phyloP scores from a whole-genome alignment of 345 rosid species.

The Dimocarpus longan region DNA sequence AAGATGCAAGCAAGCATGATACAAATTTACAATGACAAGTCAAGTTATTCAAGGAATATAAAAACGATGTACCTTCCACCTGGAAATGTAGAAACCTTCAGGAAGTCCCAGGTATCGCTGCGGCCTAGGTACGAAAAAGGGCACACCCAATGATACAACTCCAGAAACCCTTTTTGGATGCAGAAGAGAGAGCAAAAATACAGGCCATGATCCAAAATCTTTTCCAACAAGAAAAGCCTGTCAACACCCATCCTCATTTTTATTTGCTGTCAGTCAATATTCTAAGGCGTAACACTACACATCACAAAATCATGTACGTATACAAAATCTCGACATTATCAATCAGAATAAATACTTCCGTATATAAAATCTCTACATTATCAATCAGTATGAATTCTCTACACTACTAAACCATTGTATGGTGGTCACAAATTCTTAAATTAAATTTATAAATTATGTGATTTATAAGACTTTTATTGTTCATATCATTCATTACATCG shows the following conservation, averaged over 20 bases:
- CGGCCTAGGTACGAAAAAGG: conserved; percentile 33
- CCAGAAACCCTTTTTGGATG: conserved; percentile 39
- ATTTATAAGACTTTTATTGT: too few relatives aligned
- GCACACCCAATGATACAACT: conserved; percentile 41
- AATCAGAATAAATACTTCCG: too few relatives aligned
- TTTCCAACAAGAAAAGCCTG: conserved; percentile 45
- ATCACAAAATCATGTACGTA: not conserved
- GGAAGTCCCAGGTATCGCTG: conserved; percentile 31
- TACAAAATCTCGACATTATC: too few relatives aligned
- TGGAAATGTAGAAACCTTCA: conserved; percentile 40
- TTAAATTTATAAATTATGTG: too few relatives aligned
- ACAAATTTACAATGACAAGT: too few relatives aligned
- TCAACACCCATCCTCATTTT: not conserved
- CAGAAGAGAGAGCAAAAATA: conserved; percentile 22
- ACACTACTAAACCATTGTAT: too few relatives aligned
- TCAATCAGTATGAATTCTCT: too few relatives aligned
- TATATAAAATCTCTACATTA: too few relatives aligned
- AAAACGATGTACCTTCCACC: conserved; percentile 35
- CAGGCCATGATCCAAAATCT: conserved; percentile 43
- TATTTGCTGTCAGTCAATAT: not conserved
- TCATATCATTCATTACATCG: not conserved
- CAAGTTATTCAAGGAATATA: not conserved
- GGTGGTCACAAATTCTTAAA: too few relatives aligned
- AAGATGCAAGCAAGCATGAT: too few relatives aligned
- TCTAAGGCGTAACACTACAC: not conserved